A percentile compares a stretch with the other conserved stretches of the same genome.
Conservation (phyloP, 139 green algal genomes). For the Mychonastes homosphaera region DNA sequence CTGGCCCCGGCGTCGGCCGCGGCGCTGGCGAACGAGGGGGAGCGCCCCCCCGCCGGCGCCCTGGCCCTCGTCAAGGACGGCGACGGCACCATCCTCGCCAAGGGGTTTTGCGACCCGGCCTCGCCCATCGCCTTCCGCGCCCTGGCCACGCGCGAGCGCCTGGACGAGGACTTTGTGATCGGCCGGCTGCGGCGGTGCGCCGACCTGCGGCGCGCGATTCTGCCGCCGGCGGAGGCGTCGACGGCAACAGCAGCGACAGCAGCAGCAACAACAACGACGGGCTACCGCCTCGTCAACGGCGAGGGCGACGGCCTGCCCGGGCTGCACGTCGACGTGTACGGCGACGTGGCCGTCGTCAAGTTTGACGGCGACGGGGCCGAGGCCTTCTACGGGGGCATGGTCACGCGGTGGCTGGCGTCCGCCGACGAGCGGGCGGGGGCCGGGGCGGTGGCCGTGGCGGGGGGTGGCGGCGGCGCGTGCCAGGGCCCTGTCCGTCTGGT, state of each 20-base stretch:
- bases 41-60: constrained; percentile 26
- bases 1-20: not conserved
- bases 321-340: constrained; percentile 25
- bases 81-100: constrained; percentile 37
- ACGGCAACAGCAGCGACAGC: not conserved
- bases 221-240: constrained; percentile 16
- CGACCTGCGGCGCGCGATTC: constrained; percentile 20
- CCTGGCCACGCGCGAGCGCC: constrained; percentile 19
- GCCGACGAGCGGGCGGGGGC: no score
- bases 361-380: constrained; percentile 32
- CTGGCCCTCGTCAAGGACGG: constrained; percentile 39
- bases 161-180: constrained; percentile 29
- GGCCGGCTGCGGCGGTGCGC: constrained; percentile 17
- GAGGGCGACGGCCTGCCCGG: constrained; percentile 42
- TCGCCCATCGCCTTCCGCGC: constrained; percentile 29
- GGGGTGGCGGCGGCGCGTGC: constrained; percentile 14
- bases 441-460: constrained; percentile 4
- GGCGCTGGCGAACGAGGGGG: not conserved
- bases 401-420: constrained; percentile 24
- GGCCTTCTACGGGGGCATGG: constrained; percentile 31
- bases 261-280: not conserved
- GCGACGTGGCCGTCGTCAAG: constrained; percentile 33
- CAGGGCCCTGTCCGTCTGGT: constrained; percentile 16
- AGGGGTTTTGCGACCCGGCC: constrained; percentile 23
- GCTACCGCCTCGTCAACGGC: constrained; percentile 36